Evolutionary conservation across 495 filamentous ascomycete species (phyloP).

Genomic region (Talaromyces ruber): DNA sequence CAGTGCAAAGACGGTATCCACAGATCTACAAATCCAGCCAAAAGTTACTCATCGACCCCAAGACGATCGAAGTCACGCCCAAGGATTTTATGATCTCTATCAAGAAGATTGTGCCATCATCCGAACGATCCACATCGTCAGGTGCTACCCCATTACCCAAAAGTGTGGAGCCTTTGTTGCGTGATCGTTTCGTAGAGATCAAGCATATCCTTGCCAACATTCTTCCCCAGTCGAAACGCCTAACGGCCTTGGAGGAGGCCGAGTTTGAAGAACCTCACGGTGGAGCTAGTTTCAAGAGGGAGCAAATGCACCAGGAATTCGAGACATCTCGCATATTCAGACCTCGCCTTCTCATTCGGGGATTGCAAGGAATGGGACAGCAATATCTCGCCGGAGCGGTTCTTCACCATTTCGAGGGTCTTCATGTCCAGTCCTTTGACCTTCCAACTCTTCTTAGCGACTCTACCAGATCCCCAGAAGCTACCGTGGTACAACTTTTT

Average conservation of each 20-base stretch:
- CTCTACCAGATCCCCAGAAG: slow-evolving; percentile 67
- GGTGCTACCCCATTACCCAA: slow-evolving; percentile 70
- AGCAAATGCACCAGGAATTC: slow-evolving; percentile 84
- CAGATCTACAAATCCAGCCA: slow-evolving; percentile 90
- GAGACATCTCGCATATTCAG: slow-evolving; percentile 83
- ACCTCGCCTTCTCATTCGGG: slow-evolving; percentile 73
- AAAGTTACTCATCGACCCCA: slow-evolving; percentile 82
- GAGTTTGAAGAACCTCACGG: slow-evolving; percentile 83
- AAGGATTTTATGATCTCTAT: slow-evolving; percentile 95
- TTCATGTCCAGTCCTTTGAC: slow-evolving; percentile 95
- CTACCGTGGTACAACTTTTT: slow-evolving; percentile 82
- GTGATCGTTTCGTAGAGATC: slow-evolving; percentile 58
- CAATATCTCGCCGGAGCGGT: slow-evolving; percentile 82
- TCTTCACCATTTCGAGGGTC: slow-evolving; percentile 80
- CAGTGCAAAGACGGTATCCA: slow-evolving; percentile 88
- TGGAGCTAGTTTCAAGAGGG: slow-evolving; percentile 70
- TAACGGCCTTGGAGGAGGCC: slow-evolving; percentile 87
- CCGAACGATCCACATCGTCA: slow-evolving; percentile 77
- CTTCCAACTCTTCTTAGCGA: slow-evolving; percentile 71
- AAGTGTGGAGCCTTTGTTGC: slow-evolving; percentile 72
- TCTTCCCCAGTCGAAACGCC: slow-evolving; percentile 71
- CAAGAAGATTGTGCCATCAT: slow-evolving; percentile 93
- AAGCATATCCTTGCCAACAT: slow-evolving; percentile 61
- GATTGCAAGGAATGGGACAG: slow-evolving; percentile 83
- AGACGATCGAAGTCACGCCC: slow-evolving; percentile 71